Percentiles rank a stretch among this genome's conserved stretches.
Conservation (phyloP, 2,329 filamentous ascomycete genomes). For the Phaeosphaeria sp. region DNA sequence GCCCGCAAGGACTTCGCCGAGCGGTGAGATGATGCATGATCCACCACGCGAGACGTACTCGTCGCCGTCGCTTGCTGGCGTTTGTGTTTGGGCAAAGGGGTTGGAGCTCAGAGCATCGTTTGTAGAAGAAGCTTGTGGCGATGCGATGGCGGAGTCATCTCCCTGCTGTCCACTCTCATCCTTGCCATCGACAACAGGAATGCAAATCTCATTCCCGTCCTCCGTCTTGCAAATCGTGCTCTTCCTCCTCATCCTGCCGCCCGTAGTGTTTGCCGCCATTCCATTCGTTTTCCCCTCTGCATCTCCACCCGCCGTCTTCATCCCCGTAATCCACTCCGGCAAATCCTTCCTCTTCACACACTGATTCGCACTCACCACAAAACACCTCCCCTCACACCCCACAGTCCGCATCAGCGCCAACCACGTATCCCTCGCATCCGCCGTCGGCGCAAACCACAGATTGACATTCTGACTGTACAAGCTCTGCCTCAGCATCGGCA, state of each 20-base stretch:
- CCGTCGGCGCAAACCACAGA: constrained; percentile 88
- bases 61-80: constrained; percentile 33
- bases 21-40: constrained; percentile 79
- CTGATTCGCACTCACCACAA: constrained; percentile 87
- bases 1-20: constrained; percentile 79
- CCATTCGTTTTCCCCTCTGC: neutral
- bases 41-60: constrained; percentile 76
- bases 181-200: constrained; percentile 39
- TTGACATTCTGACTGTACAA: constrained; percentile 92
- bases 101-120: constrained; percentile 26
- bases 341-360: constrained; percentile 69
- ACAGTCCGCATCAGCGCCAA: constrained; percentile 80
- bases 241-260: constrained; percentile 37
- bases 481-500: constrained; percentile 84
- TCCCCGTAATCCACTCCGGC: constrained; percentile 61
- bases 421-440: constrained; percentile 86
- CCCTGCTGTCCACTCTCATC: constrained; percentile 14
- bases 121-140: constrained; percentile 9
- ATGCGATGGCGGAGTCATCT: constrained; percentile 32
- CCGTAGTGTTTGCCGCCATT: constrained; percentile 1
- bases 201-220: constrained; percentile 56
- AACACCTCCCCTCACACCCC: constrained; percentile 80
- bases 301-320: constrained; percentile 7
- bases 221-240: constrained; percentile 51
- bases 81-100: constrained; percentile 9